A percentile compares a stretch with the other conserved stretches of the same genome.
Conservation (phyloP, 257 asterid genomes). For the Solanum clarkiae region DNA sequence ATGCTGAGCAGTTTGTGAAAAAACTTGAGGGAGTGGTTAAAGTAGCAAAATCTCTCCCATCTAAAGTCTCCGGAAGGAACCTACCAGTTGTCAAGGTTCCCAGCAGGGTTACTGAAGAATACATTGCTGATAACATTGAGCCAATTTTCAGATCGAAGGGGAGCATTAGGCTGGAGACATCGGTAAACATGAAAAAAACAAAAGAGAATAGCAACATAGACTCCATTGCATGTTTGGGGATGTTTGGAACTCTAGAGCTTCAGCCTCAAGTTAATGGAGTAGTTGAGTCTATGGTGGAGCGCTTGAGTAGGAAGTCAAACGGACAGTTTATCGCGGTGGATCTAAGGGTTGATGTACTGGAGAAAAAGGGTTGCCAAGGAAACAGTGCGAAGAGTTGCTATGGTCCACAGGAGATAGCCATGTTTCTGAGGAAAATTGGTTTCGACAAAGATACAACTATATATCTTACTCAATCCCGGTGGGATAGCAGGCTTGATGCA, state of each 20-base stretch:
- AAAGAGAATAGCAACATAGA: constrained; percentile 41
- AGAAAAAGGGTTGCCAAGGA: constrained; percentile 71
- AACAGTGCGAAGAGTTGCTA: constrained; percentile 69
- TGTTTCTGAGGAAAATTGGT: constrained; percentile 59
- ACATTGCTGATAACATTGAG: constrained; percentile 56
- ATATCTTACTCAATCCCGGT: constrained; percentile 69
- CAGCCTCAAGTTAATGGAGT: constrained; percentile 71
- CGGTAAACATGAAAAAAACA: constrained; percentile 76
- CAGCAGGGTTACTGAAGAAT: constrained; percentile 62
- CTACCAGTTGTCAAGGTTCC: constrained; percentile 84
- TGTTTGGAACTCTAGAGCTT: constrained; percentile 80
- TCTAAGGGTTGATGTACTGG: constrained; percentile 75
- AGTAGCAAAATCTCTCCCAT: constrained; percentile 53
- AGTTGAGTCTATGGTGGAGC: constrained; percentile 74
- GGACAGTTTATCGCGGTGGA: constrained; percentile 90
- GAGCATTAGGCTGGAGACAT: constrained; percentile 68
- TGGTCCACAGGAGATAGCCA: constrained; percentile 62
- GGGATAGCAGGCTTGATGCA: constrained; percentile 75
- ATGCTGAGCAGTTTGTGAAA: constrained; percentile 45
- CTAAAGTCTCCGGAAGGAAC: constrained; percentile 39
- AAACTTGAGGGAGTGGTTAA: constrained; percentile 70
- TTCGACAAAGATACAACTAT: constrained; percentile 62
- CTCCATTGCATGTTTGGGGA: constrained; percentile 76
- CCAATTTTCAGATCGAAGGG: constrained; percentile 66
- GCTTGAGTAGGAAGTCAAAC: constrained; percentile 65